Evolutionary conservation across 2,329 filamentous ascomycete genomes (phyloP).

Genomic region (Rachicladosporium sp.): DNA sequence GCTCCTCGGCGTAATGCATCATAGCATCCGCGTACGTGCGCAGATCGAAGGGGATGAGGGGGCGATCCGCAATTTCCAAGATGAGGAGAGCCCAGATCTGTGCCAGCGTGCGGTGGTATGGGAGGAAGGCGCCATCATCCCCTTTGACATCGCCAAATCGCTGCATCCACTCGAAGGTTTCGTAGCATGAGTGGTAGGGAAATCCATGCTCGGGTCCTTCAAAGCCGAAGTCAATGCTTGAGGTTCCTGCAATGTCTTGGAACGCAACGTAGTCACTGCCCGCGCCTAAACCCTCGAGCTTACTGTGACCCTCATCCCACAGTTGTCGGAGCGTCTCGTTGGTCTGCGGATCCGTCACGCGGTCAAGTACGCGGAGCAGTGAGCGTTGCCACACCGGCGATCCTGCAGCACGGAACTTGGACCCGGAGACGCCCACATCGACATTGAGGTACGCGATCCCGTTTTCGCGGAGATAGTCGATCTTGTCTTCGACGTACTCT

Average conservation of each 20-base stretch:
- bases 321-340: slow-evolving; percentile 56
- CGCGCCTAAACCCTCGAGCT: slow-evolving; percentile 58
- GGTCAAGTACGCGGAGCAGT: slow-evolving; percentile 59
- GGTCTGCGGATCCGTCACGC: slow-evolving; percentile 57
- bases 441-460: slow-evolving; percentile 87
- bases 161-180: slow-evolving; percentile 78
- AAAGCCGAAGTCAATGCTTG: slow-evolving; percentile 77
- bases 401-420: slow-evolving; percentile 62
- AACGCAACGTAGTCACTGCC: slow-evolving; percentile 81
- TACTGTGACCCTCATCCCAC: slow-evolving; percentile 55
- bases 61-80: slow-evolving; percentile 70
- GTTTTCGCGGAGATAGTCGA: slow-evolving; percentile 58
- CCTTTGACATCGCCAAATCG: slow-evolving; percentile 57
- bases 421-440: slow-evolving; percentile 66
- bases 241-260: slow-evolving; percentile 79
- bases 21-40: slow-evolving; percentile 57
- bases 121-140: slow-evolving; percentile 41
- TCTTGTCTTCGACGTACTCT: slow-evolving; percentile 81
- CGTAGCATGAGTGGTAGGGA: slow-evolving; percentile 75
- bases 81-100: slow-evolving; percentile 73
- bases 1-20: slow-evolving; percentile 49
- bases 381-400: slow-evolving; percentile 68
- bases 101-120: slow-evolving; percentile 66
- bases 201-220: slow-evolving; percentile 43
- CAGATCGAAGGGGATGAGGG: slow-evolving; percentile 73